phyloP scores from a whole-genome alignment of 345 rosid species.

The Trapa bicornis region DNA sequence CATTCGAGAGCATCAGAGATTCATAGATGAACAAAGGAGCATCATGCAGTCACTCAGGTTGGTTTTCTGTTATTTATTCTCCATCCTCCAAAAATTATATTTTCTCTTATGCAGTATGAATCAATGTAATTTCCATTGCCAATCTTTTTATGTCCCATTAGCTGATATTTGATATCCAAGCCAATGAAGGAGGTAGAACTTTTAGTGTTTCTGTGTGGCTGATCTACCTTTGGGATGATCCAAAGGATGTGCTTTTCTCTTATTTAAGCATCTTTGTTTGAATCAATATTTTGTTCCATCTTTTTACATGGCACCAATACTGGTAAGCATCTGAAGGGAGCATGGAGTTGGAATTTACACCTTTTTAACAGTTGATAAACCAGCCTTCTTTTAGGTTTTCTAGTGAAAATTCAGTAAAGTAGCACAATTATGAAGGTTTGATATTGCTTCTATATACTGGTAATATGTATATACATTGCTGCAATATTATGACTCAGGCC shows the following conservation, averaged over 20 bases:
- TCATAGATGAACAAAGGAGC: slow-evolving; percentile 66
- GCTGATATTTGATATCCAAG: background rate
- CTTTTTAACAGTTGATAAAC: background rate
- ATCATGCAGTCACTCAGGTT: slow-evolving; percentile 97
- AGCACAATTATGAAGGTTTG: background rate
- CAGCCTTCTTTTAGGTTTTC: background rate
- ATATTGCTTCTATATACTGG: no score
- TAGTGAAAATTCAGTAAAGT: background rate
- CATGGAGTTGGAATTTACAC: background rate
- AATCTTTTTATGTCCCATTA: background rate
- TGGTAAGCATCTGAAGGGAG: background rate
- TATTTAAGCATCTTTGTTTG: background rate
- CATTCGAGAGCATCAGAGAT: slow-evolving; percentile 53
- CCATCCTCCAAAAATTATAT: background rate
- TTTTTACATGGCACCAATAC: background rate
- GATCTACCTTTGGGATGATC: background rate
- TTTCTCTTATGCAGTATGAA: background rate
- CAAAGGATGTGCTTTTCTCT: background rate
- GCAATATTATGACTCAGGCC: background rate
- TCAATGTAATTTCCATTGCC: background rate
- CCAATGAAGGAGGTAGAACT: background rate
- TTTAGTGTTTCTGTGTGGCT: background rate
- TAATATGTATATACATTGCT: background rate
- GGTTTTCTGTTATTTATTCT: slow-evolving; percentile 10
- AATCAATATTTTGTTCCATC: background rate